A percentile compares a stretch with the other conserved stretches of the same genome.
phyloP scores from a whole-genome alignment of 257 asterid genomes.

The Gentiana dahurica region DNA sequence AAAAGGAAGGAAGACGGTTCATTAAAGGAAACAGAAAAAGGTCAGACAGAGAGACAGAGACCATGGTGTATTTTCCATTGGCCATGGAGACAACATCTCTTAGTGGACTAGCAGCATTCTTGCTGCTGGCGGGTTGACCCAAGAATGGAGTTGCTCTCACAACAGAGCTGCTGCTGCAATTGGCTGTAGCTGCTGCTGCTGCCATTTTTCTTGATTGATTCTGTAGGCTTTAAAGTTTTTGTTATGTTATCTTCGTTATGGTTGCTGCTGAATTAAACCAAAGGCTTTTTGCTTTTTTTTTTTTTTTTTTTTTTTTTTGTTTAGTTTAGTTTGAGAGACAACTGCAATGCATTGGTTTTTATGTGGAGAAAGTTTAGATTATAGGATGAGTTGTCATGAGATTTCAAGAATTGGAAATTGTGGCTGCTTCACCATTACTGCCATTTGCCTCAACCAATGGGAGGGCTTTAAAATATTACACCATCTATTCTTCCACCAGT shows the following conservation, averaged over 20 bases:
- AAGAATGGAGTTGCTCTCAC: conserved; percentile 65
- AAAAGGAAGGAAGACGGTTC: no score
- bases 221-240: no score
- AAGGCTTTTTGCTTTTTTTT: background rate
- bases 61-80: conserved; percentile 54
- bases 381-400: conserved; percentile 28
- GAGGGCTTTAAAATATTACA: conserved; percentile 30
- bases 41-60: conserved; percentile 5
- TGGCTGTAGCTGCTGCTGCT: conserved; percentile 52
- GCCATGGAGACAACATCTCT: conserved; percentile 56
- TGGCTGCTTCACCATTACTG: conserved; percentile 28
- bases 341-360: conserved; percentile 7
- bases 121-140: conserved; percentile 46
- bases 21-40: background rate
- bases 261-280: no score
- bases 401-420: conserved; percentile 25
- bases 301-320: no score
- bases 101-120: conserved; percentile 31
- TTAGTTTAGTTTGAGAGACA: no score
- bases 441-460: conserved; percentile 34
- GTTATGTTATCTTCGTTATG: no score
- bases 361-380: conserved; percentile 17
- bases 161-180: conserved; percentile 47
- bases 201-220: conserved; percentile 22
- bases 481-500: conserved; percentile 10